Base-by-base conservation (phyloP, 164 flowering plant genomes). In the Hamamelis virginiana region DNA sequence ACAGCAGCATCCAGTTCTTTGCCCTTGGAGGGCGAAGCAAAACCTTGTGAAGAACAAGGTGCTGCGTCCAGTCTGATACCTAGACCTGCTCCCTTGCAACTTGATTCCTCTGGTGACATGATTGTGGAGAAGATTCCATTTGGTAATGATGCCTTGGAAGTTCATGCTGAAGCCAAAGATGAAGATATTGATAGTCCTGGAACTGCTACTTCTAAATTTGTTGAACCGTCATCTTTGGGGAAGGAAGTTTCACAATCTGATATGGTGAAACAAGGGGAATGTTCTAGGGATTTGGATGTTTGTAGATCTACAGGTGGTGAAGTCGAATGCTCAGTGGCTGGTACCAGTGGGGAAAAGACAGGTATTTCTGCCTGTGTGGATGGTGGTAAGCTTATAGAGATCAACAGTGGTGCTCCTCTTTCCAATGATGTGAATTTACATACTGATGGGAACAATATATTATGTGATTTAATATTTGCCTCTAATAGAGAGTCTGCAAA, bases 161-260 rank as follows among this genome's bases (percentile, higher is more conserved):
- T 13, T 22, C 55, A 25, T 46, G 69, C 59, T 33, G 81, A 62
- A 57, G 55, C 19, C 19, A 87, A 78, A 69, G 82, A 76, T 70
- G 90, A 72, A 67, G 87, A 87, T 69, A 65, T 83, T 56, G 89
- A 85, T 77, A 86, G 92, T 72, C 94, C 90, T 28, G 94, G 91
- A 68, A 84, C 87, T 62, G 90, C 87, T 45, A 87, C 95, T 6
- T 89, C 96, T 28, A 87, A 87, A 72, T 79, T 78, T 67, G 79
- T 73, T 71, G 83, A 84, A 61, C 73, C 77, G 18, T 44, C 59
- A 16, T 19, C 74, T 12, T n/a, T 69, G 47, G 78, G 53, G 18
- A 70, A 74, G 52, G 72, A 55, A 16, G 70, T 28, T 28, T 69
- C 63, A 55, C 66, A 69, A 52, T 46, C 77, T 65, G 75, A 52